Evolutionary conservation across 2,329 filamentous ascomycete species (phyloP), one percentile per base, ranked within the genome.

Genomic region (Cordyceps cateniannulata): DNA sequence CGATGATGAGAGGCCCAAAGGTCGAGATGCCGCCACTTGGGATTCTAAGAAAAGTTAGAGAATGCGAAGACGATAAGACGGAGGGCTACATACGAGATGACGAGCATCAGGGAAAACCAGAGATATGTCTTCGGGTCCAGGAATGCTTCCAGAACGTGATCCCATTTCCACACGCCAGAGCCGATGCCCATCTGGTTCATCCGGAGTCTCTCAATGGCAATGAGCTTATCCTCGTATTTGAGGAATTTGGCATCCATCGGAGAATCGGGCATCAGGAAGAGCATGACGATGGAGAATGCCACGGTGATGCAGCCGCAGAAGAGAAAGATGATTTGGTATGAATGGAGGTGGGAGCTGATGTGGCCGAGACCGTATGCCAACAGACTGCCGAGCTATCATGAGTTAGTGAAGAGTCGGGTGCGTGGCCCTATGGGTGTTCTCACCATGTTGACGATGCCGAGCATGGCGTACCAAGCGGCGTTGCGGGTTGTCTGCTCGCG

Each of bases 251-350:
- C 78, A 44, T 81, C 76, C 71, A 85, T 79, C 0, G 85, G 85
- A 0, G 82, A 85, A 66, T 88, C 85, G 0, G 85, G 85, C 76
- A 88, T 83, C 51, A 80, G 77, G 25, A 79, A 40, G 35, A 83
- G 76, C 5, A 88, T 79, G 14, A 80, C 66, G 0, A 75, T 53
- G 0, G 71, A 71, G 38, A 81, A 72, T 24, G 80, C 78, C 20
- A 83, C 77, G 0, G 79, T 78, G 66, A 76, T 64, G 1, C 62
- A 57, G 1, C 72, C 72, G 35, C 72, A 74, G 29, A 71, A 73
- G 1, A 74, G 66, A 27, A 73, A 73, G 22, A 74, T 72, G 32
- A 72, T 65, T 62, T 70, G 80, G 57, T 83, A 82, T 5, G 69
- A 65, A 27, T 62, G 64, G 12, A 71, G 63, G 2, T 59, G 55